Evolutionary conservation across 768 basidiomycete species (phyloP).

Genomic region (Calocera cornea): DNA sequence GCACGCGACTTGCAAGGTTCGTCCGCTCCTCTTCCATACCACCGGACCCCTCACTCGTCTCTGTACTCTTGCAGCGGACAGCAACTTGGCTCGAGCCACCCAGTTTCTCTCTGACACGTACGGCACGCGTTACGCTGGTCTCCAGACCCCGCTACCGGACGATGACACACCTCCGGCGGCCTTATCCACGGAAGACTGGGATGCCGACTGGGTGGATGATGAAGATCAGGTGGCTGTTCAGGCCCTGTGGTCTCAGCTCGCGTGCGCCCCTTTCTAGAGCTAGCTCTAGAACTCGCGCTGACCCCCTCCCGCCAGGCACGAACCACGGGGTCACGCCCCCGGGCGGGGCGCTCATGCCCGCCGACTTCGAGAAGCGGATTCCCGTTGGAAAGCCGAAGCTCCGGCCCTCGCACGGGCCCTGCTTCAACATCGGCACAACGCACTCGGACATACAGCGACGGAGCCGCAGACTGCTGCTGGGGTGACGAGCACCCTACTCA

Average conservation of each 20-base stretch:
- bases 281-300: neutral
- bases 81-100: neutral
- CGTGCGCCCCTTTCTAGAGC: neutral
- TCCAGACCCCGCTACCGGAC: neutral
- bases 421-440: neutral
- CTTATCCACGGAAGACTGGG: neutral
- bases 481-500: neutral
- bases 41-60: neutral
- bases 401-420: neutral
- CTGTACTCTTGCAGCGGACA: neutral
- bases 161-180: neutral
- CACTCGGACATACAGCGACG: neutral
- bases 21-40: neutral
- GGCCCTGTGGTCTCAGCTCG: neutral
- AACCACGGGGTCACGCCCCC: neutral
- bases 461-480: neutral
- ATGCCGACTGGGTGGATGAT: neutral
- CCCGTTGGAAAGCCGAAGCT: neutral
- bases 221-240: neutral
- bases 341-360: neutral
- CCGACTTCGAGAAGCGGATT: neutral
- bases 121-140: neutral
- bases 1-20: neutral
- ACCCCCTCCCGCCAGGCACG: neutral
- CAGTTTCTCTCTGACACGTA: neutral